These are phyloP conservation scores for Podaxis sp. DNA, from an alignment of 768 basidiomycete genomes.

Conservation along the genomic window DNA sequence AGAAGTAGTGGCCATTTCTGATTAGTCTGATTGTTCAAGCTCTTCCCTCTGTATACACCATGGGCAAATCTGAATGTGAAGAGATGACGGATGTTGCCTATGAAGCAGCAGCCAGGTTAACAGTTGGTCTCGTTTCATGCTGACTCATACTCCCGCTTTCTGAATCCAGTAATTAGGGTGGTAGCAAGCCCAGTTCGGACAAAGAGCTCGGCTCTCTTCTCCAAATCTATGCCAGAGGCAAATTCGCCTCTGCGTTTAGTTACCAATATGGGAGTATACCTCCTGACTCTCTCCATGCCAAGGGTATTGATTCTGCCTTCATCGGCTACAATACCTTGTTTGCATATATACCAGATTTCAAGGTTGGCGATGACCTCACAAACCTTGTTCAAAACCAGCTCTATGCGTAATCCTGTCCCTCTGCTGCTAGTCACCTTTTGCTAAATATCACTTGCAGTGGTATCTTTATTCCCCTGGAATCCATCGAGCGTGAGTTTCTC, in stretches of 20 bases:
- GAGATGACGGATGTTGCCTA: not conserved
- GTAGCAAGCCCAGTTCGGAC: not conserved
- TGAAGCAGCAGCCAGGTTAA: not conserved
- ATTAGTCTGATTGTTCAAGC: no score
- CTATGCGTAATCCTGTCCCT: not conserved
- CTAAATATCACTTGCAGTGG: not conserved
- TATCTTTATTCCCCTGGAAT: not conserved
- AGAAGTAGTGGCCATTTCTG: no score
- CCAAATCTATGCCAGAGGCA: not conserved
- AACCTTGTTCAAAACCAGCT: not conserved
- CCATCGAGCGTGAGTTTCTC: not conserved
- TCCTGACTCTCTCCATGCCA: not conserved
- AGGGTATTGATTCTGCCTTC: not conserved
- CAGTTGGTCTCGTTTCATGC: not conserved
- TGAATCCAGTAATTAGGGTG: not conserved
- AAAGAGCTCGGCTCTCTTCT: not conserved
- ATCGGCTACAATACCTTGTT: not conserved
- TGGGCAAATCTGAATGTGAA: not conserved
- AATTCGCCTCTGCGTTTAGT: not conserved
- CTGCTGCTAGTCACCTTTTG: not conserved
- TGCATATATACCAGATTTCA: not conserved
- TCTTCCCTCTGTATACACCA: not conserved
- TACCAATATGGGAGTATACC: not conserved
- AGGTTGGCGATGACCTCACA: not conserved
- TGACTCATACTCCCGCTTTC: not conserved